Conservation (phyloP, 306 rosid species). For the Rosa chinensis region DNA sequence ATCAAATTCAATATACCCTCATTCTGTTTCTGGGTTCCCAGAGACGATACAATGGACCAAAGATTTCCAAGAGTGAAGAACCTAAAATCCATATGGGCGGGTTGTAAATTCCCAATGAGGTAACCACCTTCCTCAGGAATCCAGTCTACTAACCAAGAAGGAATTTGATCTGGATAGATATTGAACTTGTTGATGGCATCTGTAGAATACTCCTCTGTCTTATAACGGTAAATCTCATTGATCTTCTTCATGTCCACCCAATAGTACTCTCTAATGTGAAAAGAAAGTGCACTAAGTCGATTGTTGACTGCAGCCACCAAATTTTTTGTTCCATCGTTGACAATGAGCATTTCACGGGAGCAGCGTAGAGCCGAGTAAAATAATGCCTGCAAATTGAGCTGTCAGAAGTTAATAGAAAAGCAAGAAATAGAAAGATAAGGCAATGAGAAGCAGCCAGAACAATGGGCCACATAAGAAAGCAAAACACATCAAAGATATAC, state of each 20-base stretch:
- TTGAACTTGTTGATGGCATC: slow-evolving; percentile 94
- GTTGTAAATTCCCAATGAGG: slow-evolving; percentile 87
- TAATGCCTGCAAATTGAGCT: slow-evolving; percentile 54
- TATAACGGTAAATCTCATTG: slow-evolving; percentile 90
- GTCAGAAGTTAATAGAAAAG: background rate
- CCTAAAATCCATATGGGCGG: slow-evolving; percentile 97
- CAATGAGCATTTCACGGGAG: slow-evolving; percentile 80
- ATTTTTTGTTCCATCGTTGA: slow-evolving; percentile 68
- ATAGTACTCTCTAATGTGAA: slow-evolving; percentile 88
- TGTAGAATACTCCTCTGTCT: slow-evolving; percentile 87
- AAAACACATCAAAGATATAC: background rate
- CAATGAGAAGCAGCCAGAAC: background rate
- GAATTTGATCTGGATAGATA: slow-evolving; percentile 96
- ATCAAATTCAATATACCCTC: slow-evolving; percentile 69
- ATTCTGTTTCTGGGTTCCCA: slow-evolving; percentile 69
- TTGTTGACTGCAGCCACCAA: slow-evolving; percentile 73
- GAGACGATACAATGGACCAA: slow-evolving; percentile 83
- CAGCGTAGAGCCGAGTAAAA: slow-evolving; percentile 84
- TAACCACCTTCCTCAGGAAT: slow-evolving; percentile 88
- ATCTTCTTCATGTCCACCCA: slow-evolving; percentile 86
- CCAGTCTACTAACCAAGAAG: slow-evolving; percentile 94
- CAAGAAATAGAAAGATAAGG: background rate
- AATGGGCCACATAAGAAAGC: background rate
- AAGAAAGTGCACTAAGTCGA: slow-evolving; percentile 87
- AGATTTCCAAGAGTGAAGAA: slow-evolving; percentile 91